Conservation (phyloP, 2,329 filamentous ascomycete species). For the Cladosporium colombiae region DNA sequence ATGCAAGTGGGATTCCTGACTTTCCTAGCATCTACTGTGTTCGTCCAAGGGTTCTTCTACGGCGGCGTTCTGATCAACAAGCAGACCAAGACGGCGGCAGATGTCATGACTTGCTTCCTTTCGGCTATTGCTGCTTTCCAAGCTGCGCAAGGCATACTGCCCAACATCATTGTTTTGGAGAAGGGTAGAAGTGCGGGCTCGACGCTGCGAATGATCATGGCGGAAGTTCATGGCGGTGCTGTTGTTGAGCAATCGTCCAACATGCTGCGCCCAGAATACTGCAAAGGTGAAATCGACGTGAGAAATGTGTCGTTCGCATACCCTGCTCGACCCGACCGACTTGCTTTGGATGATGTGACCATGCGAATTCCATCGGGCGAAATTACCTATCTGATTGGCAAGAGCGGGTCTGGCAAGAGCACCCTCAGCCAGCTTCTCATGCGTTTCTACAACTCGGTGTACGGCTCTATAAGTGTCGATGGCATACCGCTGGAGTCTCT, state of each 20-base stretch:
- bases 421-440: slow-evolving; percentile 80
- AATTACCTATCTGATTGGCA: slow-evolving; percentile 78
- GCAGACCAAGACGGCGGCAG: slow-evolving; percentile 60
- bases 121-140: slow-evolving; percentile 75
- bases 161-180: slow-evolving; percentile 73
- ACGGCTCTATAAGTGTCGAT: slow-evolving; percentile 70
- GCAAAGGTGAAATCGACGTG: slow-evolving; percentile 69
- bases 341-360: slow-evolving; percentile 61
- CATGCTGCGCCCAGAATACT: slow-evolving; percentile 41
- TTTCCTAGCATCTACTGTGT: slow-evolving; percentile 74
- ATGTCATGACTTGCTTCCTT: slow-evolving; percentile 83
- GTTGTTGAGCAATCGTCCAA: slow-evolving; percentile 24
- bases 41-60: slow-evolving; percentile 89
- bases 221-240: slow-evolving; percentile 36
- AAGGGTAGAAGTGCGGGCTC: slow-evolving; percentile 76
- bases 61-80: slow-evolving; percentile 68
- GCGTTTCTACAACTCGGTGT: slow-evolving; percentile 69
- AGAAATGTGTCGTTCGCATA: slow-evolving; percentile 65
- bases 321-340: slow-evolving; percentile 64
- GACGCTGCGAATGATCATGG: slow-evolving; percentile 55
- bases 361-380: slow-evolving; percentile 72
- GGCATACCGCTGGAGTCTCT: slow-evolving; percentile 62
- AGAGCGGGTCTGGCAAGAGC: slow-evolving; percentile 89
- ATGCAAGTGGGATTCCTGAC: slow-evolving; percentile 72
- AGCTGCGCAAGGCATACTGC: slow-evolving; percentile 70